Percentiles rank a stretch among this genome's conserved stretches.
phyloP scores from a whole-genome alignment of 2,329 filamentous ascomycete genomes.

The Neopestalotiopsis sp. region DNA sequence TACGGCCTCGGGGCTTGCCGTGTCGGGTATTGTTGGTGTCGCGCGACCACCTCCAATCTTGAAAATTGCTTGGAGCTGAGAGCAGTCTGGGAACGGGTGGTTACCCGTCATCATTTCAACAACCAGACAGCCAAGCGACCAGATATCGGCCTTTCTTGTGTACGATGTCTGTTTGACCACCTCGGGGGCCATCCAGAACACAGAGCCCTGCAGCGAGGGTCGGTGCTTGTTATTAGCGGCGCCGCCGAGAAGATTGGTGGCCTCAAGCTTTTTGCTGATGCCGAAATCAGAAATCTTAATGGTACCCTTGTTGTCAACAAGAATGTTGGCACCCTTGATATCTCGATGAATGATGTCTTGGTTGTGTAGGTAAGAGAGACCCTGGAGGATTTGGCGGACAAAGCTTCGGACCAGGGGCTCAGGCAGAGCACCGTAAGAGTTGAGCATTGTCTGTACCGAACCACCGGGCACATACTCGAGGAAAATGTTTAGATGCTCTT shows the following conservation, averaged over 20 bases:
- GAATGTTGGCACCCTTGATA: slow-evolving; percentile 98
- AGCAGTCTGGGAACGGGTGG: slow-evolving; percentile 96
- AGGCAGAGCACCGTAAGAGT: slow-evolving; percentile 94
- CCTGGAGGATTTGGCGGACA: slow-evolving; percentile 91
- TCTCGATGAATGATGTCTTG: slow-evolving; percentile 97
- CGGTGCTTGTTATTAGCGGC: slow-evolving; percentile 72
- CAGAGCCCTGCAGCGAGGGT: slow-evolving; percentile 89
- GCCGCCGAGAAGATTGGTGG: slow-evolving; percentile 78
- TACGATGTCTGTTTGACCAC: slow-evolving; percentile 98
- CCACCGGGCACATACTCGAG: slow-evolving; percentile 98
- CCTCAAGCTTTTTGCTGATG: slow-evolving; percentile 97
- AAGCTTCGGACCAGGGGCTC: slow-evolving; percentile 96
- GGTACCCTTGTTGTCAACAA: slow-evolving; percentile 97
- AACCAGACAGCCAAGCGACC: slow-evolving; percentile 94
- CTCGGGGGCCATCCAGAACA: slow-evolving; percentile 99
- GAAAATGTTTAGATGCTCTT: slow-evolving; percentile 97
- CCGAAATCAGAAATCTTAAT: slow-evolving; percentile 99
- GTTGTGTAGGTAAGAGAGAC: slow-evolving; percentile 90
- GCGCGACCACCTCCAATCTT: slow-evolving; percentile 92
- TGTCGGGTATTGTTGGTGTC: slow-evolving; percentile 85
- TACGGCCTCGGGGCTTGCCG: slow-evolving; percentile 82
- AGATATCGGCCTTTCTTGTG: slow-evolving; percentile 98
- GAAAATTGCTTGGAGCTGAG: slow-evolving; percentile 97
- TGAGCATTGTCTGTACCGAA: slow-evolving; percentile 97
- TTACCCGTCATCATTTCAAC: slow-evolving; percentile 99